phyloP scores from a whole-genome alignment of 192 early-diverging fungal genomes.

The Phlyctochytrium planicorne region DNA sequence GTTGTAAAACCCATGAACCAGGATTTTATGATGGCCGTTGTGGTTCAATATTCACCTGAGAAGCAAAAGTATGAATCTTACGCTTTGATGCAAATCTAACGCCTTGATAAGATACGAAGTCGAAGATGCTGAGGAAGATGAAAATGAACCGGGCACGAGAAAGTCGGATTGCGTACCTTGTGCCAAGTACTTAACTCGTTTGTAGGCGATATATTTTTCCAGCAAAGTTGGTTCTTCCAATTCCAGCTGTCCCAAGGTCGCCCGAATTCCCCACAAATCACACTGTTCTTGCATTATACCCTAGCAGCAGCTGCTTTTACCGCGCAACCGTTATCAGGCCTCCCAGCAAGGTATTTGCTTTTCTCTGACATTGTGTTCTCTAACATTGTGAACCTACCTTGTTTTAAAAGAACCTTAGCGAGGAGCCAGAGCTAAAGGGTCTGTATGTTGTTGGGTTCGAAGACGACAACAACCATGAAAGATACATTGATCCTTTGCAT shows the following conservation, averaged over 20 bases:
- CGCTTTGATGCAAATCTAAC: too few species aligned
- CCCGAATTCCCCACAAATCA: conserved; percentile 35
- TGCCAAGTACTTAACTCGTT: too few species aligned
- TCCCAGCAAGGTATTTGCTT: conserved; percentile 38
- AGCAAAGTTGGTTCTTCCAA: conserved; percentile 29
- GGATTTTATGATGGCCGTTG: too few species aligned
- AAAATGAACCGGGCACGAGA: conserved; percentile 10
- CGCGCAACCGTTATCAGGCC: conserved; percentile 32
- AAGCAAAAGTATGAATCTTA: too few species aligned
- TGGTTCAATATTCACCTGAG: too few species aligned
- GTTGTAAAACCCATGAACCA: too few species aligned
- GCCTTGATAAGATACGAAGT: conserved; percentile 39
- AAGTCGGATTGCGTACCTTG: too few species aligned
- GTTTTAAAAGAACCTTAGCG: neutral
- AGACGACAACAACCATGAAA: neutral
- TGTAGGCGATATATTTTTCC: conserved; percentile 23
- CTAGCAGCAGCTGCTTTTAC: conserved; percentile 48
- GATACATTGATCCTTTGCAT: neutral
- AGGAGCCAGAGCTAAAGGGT: neutral
- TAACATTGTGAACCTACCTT: neutral
- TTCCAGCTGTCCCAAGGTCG: conserved; percentile 21
- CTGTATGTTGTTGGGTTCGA: neutral
- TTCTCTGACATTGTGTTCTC: neutral
- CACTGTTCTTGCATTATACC: conserved; percentile 47
- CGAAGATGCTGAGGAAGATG: conserved; percentile 46